Conservation (phyloP, 2,329 filamentous ascomycete genomes). For the Zymoseptoria passerinii region DNA sequence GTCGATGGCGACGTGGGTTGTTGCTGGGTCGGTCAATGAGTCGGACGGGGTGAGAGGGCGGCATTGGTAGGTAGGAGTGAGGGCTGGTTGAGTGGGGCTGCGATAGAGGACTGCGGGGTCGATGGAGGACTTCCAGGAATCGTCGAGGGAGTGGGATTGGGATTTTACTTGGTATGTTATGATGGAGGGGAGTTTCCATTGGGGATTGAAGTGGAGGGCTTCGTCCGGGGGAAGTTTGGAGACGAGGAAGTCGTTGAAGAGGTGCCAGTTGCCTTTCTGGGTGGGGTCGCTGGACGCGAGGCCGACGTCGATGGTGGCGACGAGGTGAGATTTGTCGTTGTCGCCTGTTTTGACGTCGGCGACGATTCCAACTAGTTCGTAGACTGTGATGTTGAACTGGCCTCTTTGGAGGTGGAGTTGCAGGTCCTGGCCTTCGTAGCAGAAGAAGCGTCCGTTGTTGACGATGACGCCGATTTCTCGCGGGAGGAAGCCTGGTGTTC, state of each 20-base stretch:
- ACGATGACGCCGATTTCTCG: constrained; percentile 90
- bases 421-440: constrained; percentile 87
- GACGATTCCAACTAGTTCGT: constrained; percentile 83
- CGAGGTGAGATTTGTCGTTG: constrained; percentile 80
- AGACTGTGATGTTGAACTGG: constrained; percentile 74
- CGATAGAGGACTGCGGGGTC: constrained; percentile 79
- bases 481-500: constrained; percentile 81
- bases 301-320: constrained; percentile 77
- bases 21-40: constrained; percentile 54
- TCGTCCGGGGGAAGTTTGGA: constrained; percentile 71
- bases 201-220: constrained; percentile 77
- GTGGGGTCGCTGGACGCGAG: constrained; percentile 50
- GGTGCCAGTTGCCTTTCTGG: constrained; percentile 70
- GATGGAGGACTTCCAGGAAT: constrained; percentile 74
- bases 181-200: constrained; percentile 89
- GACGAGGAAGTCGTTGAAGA: constrained; percentile 97
- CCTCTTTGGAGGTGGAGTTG: constrained; percentile 70
- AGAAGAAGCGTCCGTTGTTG: constrained; percentile 85
- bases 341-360: constrained; percentile 82
- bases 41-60: constrained; percentile 21
- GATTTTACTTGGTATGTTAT: constrained; percentile 77
- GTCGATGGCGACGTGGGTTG: constrained; percentile 70
- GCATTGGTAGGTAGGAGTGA: constrained; percentile 22
- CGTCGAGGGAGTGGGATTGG: constrained; percentile 73
- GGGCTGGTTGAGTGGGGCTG: constrained; percentile 48